Base-by-base conservation (phyloP, 345 rosid genomes). In the Eucalyptus microcorys region DNA sequence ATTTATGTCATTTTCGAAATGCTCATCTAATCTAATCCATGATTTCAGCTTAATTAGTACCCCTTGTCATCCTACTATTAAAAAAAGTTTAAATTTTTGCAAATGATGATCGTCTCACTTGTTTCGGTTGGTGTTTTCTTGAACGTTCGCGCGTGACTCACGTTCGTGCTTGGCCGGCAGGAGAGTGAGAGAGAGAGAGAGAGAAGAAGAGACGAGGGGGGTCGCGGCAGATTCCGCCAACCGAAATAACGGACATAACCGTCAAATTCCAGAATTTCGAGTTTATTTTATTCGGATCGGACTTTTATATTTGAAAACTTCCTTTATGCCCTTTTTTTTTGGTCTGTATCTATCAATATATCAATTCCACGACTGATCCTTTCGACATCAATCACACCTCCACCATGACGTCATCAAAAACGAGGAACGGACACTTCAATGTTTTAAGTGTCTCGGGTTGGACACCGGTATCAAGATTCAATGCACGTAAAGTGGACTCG, bases 1-100 rank as follows among this genome's bases (percentile, higher is more conserved):
- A 30, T 12, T 61, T 30, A 61, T 4, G 0, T 1, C 4, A 12
- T 13, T 61, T 61, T 61, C 0, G 1, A 61, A 30, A 61, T 0
- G 34, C 34, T 61, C 17, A 30, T 13, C 8, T 30, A 14, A 61
- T 27, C 14, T 30, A 61, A 27, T 61, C n/a, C 68, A 61, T 7
- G 7, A 5, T 61, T 59, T 30, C 17, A 30, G 2, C 68, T 30
- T 7, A 1, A 6, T 27, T 30, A 30, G 34, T 30, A 30, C 32
- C 68, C 68, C 7, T 3, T 2, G 6, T 10, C 0, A 55, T 55
- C 30, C 61, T 10, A 55, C 0, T 0, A 12, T 59, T 11, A 27
- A 59, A 59, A 55, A 59, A 59, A 14, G 9, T n/a, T n/a, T 0
- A 0, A 3, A 4, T 13, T 64, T 64, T 14, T 14, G 76, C 16